Evolutionary conservation across 306 rosid genomes (phyloP).

Genomic region (Astragalus glycyphyllos): DNA sequence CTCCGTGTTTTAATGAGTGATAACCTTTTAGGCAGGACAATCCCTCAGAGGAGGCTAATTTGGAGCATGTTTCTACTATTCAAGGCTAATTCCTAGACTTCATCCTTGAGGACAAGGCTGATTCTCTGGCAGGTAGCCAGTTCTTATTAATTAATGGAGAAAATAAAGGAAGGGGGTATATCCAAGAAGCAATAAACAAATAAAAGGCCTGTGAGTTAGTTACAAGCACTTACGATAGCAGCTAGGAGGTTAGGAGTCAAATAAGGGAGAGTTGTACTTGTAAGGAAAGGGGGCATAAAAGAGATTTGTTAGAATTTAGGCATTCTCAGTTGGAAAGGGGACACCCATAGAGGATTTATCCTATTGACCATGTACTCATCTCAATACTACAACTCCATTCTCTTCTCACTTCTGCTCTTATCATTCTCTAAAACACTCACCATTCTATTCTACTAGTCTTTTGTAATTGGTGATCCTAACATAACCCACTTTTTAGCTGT

Average conservation of each 20-base stretch:
- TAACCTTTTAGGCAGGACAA: neutral
- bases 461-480: neutral
- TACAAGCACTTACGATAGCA: conserved; percentile 4
- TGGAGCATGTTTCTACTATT: neutral
- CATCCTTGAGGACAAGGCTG: conserved; percentile 13
- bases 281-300: neutral
- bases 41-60: neutral
- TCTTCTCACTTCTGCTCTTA: neutral
- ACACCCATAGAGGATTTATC: neutral
- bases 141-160: neutral
- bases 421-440: neutral
- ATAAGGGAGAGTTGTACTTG: neutral
- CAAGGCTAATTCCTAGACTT: neutral
- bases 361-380: neutral
- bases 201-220: neutral
- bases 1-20: conserved; percentile 16
- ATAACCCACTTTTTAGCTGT: conserved; percentile 1
- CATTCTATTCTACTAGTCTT: neutral
- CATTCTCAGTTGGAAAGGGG: conserved; percentile 5
- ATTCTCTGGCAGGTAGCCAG: neutral
- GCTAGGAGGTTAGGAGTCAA: neutral
- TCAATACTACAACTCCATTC: neutral
- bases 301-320: neutral
- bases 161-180: neutral
- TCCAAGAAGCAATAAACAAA: neutral